Percentiles rank a stretch among this genome's conserved stretches.
These are phyloP conservation scores for Penicillium sp. DNA, from an alignment of 2,329 filamentous ascomycete species.

Conservation along the genomic window DNA sequence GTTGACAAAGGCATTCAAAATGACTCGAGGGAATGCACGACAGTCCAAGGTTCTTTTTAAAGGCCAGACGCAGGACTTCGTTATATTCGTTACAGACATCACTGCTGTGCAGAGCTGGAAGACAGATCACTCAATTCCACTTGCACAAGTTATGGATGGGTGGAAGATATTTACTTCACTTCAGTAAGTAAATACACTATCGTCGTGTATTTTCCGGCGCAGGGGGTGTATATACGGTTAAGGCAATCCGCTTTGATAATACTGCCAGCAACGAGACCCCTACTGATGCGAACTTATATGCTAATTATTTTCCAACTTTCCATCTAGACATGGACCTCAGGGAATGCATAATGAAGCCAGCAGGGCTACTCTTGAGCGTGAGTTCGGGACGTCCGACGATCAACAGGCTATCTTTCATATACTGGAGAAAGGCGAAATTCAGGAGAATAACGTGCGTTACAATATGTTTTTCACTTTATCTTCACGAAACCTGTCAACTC, in stretches of 20 bases:
- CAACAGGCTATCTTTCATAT: too few species aligned
- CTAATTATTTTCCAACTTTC: background rate
- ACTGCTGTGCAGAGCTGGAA: slow-evolving; percentile 1
- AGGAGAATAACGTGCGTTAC: too few species aligned
- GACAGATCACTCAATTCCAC: background rate
- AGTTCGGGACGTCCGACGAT: slow-evolving; percentile 2
- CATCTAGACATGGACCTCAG: slow-evolving; percentile 1
- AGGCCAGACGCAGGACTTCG: slow-evolving; percentile 1
- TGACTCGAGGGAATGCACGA: slow-evolving; percentile 1
- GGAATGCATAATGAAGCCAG: slow-evolving; percentile 3
- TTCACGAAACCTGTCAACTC: too few species aligned
- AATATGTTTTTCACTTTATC: too few species aligned
- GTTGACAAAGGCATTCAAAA: background rate
- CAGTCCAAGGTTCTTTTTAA: slow-evolving; percentile 2
- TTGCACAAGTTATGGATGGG: slow-evolving; percentile 2
- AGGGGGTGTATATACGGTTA: background rate
- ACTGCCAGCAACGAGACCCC: background rate
- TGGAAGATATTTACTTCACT: slow-evolving; percentile 3
- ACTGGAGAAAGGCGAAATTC: too few species aligned
- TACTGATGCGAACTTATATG: background rate
- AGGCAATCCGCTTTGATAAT: too few species aligned
- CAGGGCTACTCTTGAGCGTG: slow-evolving; percentile 1
- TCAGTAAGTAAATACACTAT: background rate
- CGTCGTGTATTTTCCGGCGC: background rate
- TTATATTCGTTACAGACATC: background rate